These are phyloP conservation scores for Capsella bursapastoris DNA, from an alignment of 345 rosid species.

Conservation along the genomic window DNA sequence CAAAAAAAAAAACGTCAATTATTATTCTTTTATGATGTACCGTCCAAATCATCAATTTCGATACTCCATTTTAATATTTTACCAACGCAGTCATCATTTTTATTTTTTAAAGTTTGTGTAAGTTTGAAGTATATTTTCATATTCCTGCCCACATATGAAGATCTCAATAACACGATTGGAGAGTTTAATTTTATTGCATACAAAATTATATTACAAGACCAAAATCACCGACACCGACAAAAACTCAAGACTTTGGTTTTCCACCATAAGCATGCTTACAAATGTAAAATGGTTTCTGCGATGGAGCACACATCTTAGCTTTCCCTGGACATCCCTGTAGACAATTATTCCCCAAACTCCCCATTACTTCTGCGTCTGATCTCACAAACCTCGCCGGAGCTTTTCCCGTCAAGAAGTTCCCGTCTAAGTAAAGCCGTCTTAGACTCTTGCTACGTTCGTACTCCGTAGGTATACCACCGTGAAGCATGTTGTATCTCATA, in stretches of 20 bases:
- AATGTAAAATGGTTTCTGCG: slow-evolving; percentile 70
- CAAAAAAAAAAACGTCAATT: not conserved
- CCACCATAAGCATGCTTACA: slow-evolving; percentile 88
- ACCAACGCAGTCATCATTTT: not conserved
- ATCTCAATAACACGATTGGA: slow-evolving; percentile 13
- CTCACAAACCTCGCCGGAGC: slow-evolving; percentile 65
- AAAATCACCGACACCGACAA: slow-evolving; percentile 43
- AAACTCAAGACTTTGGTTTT: slow-evolving; percentile 52
- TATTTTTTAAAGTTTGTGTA: not conserved
- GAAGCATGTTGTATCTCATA: slow-evolving; percentile 68
- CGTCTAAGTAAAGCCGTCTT: slow-evolving; percentile 73
- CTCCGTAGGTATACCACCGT: slow-evolving; percentile 71
- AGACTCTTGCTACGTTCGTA: slow-evolving; percentile 58
- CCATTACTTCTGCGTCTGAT: slow-evolving; percentile 49
- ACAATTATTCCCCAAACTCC: slow-evolving; percentile 93
- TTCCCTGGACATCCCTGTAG: slow-evolving; percentile 75
- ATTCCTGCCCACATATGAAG: slow-evolving; percentile 22
- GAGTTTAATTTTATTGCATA: no score
- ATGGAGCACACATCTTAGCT: slow-evolving; percentile 72
- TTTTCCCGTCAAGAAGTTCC: slow-evolving; percentile 82
- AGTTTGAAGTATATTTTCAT: slow-evolving; percentile 2
- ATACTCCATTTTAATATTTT: not conserved
- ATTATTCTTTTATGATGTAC: not conserved
- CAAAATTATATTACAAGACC: slow-evolving; percentile 31
- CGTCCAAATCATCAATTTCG: not conserved